Evolutionary conservation across 1,284 basidiomycete species (phyloP).

Genomic region (Malassezia furfur): DNA sequence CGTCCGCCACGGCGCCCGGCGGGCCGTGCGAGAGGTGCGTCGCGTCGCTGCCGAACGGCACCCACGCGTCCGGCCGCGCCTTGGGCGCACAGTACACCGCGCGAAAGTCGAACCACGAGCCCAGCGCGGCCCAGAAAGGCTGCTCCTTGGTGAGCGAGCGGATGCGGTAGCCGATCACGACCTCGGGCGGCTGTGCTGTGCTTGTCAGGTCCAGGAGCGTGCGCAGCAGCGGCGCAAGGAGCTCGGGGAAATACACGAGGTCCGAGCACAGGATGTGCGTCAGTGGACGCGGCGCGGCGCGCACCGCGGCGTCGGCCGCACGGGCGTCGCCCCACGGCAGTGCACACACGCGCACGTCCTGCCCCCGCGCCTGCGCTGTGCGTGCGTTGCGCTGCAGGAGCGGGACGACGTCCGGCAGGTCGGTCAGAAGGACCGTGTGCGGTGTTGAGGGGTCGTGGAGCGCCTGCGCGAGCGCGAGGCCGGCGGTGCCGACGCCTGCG

Average conservation of each 20-base stretch:
- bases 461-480: constrained; percentile 33
- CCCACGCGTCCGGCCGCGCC: background rate
- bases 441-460: constrained; percentile 2
- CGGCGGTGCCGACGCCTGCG: constrained; percentile 39
- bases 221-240: constrained; percentile 38
- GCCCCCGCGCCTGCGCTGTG: background rate
- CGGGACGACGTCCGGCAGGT: constrained; percentile 38
- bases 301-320: constrained; percentile 18
- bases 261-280: constrained; percentile 44
- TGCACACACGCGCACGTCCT: constrained; percentile 18
- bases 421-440: constrained; percentile 32
- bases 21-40: constrained; percentile 1
- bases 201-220: constrained; percentile 32
- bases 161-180: constrained; percentile 56
- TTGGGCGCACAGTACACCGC: constrained; percentile 52
- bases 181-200: constrained; percentile 13
- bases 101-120: constrained; percentile 65
- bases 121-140: constrained; percentile 70
- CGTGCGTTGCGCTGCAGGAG: constrained; percentile 35
- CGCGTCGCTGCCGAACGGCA: constrained; percentile 6
- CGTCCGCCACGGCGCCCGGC: constrained; percentile 14
- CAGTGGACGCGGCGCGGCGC: constrained; percentile 14
- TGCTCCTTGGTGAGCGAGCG: constrained; percentile 67
- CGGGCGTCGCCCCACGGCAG: constrained; percentile 35
- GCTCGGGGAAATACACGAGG: constrained; percentile 45